Base-by-base conservation (phyloP, 805 yeast species). In the Pichia pseudocactophila region DNA sequence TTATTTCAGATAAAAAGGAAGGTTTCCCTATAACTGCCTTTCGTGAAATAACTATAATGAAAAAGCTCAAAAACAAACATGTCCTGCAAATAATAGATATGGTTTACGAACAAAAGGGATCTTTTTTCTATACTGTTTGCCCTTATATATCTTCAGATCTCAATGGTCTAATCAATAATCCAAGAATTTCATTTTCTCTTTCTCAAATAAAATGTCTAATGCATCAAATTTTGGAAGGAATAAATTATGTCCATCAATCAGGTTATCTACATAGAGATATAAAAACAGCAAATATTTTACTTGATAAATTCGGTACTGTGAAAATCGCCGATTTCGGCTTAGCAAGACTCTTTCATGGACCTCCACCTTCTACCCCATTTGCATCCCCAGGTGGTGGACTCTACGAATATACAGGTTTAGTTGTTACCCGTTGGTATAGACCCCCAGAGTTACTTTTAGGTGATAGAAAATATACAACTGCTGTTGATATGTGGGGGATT, bases 401-500 rank as follows among this genome's bases (percentile, higher is more conserved):
- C 40, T 58, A 69, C 38, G 65, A 65, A 17, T 76, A 76, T 51
- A 76, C 81, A 0, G 79, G 76, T 1, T 55, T 76, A 42, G 98
- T 92, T 2, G 97, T 92, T 31, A 92, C 98, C 0, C 65, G 98
- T 50, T 92, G 98, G 98, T 92, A 94, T 62, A 70, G 98, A 45
- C 95, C 98, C 1, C 98, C 97, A 0, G 98, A 90, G 59, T 69
- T 92, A 16, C 70, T 92, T 13, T 64, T 92, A 41, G 96, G 96
- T 3, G 95, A 88, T 50, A 71, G 82, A 51, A 68, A 73, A 45
- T 90, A 90, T 59, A 88, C 97, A 2, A 84, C 97, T 0, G 95
- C 97, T 0, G 90, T 90, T 11, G 99, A 92, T 62, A 74, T 92
- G 64, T 92, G 99, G 99, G 97, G 97, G 0, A 74, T 86, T 17